A percentile compares a stretch with the other conserved stretches of the same genome.
These are phyloP conservation scores for Russula virescens DNA, from an alignment of 768 basidiomycete species.

Conservation along the genomic window DNA sequence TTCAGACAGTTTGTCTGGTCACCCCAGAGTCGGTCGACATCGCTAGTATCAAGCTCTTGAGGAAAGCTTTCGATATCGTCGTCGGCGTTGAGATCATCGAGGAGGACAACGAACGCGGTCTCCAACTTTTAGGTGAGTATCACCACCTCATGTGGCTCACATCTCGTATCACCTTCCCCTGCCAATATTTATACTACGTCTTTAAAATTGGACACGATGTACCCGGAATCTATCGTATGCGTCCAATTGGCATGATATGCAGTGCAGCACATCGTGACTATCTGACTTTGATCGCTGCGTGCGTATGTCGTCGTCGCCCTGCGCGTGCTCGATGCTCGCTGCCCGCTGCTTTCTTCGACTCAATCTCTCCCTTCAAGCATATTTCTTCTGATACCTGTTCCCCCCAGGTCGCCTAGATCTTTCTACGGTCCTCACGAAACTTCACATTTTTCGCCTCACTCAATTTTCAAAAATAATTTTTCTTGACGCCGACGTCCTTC, in stretches of 20 bases:
- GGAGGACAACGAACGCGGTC: slow-evolving; percentile 55
- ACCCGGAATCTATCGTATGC: background rate
- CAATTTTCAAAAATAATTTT: slow-evolving; percentile 85
- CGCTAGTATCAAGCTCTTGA: slow-evolving; percentile 67
- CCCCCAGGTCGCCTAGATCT: slow-evolving; percentile 86
- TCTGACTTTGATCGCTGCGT: background rate
- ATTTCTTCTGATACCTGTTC: background rate
- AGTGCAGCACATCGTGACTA: background rate
- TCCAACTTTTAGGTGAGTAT: slow-evolving; percentile 76
- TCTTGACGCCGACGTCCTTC: slow-evolving; percentile 89
- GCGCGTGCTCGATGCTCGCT: background rate
- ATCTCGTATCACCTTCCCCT: background rate
- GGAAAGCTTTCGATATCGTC: slow-evolving; percentile 77
- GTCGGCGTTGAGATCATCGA: slow-evolving; percentile 89
- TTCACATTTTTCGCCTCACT: slow-evolving; percentile 90
- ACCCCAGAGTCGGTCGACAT: slow-evolving; percentile 93
- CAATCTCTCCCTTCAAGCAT: background rate
- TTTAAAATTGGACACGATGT: background rate
- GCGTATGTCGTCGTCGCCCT: background rate
- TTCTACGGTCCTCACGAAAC: slow-evolving; percentile 88
- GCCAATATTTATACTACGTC: background rate
- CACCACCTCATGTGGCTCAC: background rate
- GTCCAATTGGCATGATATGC: background rate
- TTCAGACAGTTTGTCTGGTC: slow-evolving; percentile 83
- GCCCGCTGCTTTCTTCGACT: background rate